Conservation (phyloP, 225 moss, liverwort and hornwort genomes). For the Thuidium tamariscinum region DNA sequence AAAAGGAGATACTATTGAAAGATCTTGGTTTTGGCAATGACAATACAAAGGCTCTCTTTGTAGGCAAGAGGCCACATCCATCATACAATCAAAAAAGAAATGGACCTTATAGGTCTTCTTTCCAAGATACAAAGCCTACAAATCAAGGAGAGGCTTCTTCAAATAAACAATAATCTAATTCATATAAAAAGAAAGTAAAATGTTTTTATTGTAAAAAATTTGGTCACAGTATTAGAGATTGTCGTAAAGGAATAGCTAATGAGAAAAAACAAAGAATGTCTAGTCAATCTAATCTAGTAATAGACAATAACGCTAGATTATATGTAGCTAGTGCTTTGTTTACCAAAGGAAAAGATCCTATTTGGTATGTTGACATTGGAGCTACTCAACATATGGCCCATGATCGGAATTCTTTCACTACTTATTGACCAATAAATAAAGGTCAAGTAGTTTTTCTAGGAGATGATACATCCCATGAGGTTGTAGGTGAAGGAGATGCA, state of each 20-base stretch:
- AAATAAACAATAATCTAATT: not conserved
- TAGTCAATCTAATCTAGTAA: not conserved
- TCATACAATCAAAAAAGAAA: not conserved
- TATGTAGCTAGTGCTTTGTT: not conserved
- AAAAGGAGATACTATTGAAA: no score
- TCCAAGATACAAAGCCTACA: not conserved
- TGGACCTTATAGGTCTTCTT: not conserved
- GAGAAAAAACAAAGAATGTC: not conserved
- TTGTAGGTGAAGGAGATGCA: not conserved
- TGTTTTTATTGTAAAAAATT: not conserved
- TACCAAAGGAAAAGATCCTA: not conserved
- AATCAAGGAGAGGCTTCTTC: not conserved
- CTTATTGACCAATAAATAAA: not conserved
- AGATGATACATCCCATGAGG: not conserved
- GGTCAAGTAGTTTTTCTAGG: not conserved
- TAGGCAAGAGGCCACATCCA: not conserved
- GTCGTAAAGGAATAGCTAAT: not conserved
- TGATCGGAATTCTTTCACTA: fast-evolving
- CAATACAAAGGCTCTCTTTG: no score
- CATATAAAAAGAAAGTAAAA: not conserved
- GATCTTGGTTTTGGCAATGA: no score
- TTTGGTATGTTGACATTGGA: not conserved
- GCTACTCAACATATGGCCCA: not conserved
- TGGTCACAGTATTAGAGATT: not conserved
- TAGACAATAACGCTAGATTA: not conserved